Conservation (phyloP, 345 rosid genomes). For the Gossypium herbaceum region DNA sequence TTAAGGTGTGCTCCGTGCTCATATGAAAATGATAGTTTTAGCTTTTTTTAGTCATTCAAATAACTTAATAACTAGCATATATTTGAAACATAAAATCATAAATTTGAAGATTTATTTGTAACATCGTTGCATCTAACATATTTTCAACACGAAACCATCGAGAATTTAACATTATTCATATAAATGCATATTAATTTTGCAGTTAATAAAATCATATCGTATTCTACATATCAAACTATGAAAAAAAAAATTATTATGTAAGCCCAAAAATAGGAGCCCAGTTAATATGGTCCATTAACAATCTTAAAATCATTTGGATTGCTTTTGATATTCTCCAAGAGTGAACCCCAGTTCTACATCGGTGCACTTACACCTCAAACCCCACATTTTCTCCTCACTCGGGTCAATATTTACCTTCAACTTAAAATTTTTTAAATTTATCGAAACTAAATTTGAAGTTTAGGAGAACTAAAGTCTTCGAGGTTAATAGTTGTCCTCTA, state of each 20-base stretch:
- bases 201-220: not conserved
- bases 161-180: not conserved
- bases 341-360: not conserved
- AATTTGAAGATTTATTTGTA: too few species aligned
- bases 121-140: too few species aligned
- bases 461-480: too few species aligned
- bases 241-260: not conserved
- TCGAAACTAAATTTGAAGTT: too few species aligned
- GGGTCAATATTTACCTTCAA: too few species aligned
- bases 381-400: too few species aligned
- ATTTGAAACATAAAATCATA: too few species aligned
- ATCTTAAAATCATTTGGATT: not conserved
- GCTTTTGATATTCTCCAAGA: not conserved
- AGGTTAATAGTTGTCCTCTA: too few species aligned
- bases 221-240: not conserved
- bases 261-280: not conserved
- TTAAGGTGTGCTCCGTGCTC: not conserved
- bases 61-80: not conserved
- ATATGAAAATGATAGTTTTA: constrained; percentile 12
- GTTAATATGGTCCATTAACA: not conserved
- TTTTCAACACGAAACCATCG: too few species aligned
- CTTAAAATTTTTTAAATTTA: too few species aligned
- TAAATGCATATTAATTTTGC: not conserved
- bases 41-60: not conserved
- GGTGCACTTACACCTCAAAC: not conserved